These are phyloP conservation scores for Cetradonia linearis DNA, from an alignment of 495 filamentous ascomycete genomes.

Conservation along the genomic window DNA sequence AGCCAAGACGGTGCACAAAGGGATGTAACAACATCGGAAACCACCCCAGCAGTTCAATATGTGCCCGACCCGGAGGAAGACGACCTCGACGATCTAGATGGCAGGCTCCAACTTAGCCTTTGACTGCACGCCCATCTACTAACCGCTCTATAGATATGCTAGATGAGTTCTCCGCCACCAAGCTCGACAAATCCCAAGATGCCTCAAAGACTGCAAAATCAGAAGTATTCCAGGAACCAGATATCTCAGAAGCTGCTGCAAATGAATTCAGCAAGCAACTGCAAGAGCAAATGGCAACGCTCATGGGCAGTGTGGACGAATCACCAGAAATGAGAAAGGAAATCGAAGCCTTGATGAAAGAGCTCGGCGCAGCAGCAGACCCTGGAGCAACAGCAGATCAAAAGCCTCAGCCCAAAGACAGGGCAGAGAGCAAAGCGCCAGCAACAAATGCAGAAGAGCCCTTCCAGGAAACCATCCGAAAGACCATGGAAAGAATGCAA, in stretches of 20 bases:
- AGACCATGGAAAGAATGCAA: constrained; percentile 92
- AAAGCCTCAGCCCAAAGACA: constrained; percentile 6
- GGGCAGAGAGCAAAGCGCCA: constrained; percentile 1
- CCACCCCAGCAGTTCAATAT: constrained; percentile 32
- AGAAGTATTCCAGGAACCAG: constrained; percentile 40
- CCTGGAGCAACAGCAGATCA: constrained; percentile 23
- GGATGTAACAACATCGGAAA: not conserved
- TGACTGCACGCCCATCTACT: constrained; percentile 10
- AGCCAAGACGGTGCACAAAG: constrained; percentile 1
- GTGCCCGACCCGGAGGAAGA: constrained; percentile 70
- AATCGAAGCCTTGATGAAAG: constrained; percentile 75
- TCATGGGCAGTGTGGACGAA: constrained; percentile 57
- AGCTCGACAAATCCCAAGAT: constrained; percentile 27
- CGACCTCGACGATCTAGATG: constrained; percentile 87
- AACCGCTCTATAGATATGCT: constrained; percentile 59
- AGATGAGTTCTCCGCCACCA: constrained; percentile 66
- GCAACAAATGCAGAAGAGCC: constrained; percentile 36
- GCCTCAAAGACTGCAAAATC: constrained; percentile 24
- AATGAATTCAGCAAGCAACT: constrained; percentile 75
- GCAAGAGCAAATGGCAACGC: constrained; percentile 67
- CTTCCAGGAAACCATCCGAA: constrained; percentile 83
- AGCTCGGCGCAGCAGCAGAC: constrained; percentile 46
- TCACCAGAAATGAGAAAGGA: constrained; percentile 76
- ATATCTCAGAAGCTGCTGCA: constrained; percentile 2
- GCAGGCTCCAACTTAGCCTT: constrained; percentile 33